These are phyloP conservation scores for Cyanophora paradoxa DNA, from an alignment of 78 protist genomes.

Conservation along the genomic window DNA sequence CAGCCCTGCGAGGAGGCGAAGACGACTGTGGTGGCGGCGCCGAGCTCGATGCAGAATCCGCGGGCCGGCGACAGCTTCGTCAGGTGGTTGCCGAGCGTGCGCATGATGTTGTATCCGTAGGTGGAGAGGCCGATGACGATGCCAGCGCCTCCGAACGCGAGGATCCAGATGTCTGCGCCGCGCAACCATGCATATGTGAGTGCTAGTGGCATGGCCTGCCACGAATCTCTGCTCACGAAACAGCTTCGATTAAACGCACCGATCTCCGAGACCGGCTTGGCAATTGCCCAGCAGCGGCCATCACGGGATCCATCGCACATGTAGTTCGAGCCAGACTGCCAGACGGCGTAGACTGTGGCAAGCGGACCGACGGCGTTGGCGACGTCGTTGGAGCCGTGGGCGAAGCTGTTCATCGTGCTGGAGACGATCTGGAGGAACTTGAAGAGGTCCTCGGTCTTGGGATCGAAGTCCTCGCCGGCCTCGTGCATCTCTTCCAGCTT, in stretches of 20 bases:
- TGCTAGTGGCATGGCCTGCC: no score
- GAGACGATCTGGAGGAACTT: conserved; percentile 19
- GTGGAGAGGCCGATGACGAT: conserved; percentile 31
- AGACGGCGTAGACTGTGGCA: conserved; percentile 10
- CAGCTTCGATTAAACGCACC: no score
- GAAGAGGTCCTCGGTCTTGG: neutral
- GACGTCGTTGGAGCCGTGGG: conserved; percentile 50
- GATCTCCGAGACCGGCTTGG: no score
- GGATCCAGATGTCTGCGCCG: conserved; percentile 36
- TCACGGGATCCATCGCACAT: no score
- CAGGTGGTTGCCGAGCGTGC: conserved; percentile 42
- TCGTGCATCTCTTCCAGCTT: neutral
- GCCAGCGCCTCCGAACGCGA: conserved; percentile 37
- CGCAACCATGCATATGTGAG: no score
- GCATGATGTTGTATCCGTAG: conserved; percentile 38
- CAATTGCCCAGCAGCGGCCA: no score
- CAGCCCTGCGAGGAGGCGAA: conserved; percentile 16
- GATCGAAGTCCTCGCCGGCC: neutral
- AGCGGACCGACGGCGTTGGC: conserved; percentile 36
- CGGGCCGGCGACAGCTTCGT: conserved; percentile 30
- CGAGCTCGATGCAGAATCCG: conserved; percentile 41
- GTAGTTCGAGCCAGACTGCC: no score
- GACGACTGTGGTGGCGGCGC: neutral
- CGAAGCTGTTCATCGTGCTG: conserved; percentile 8
- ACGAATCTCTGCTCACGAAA: no score